phyloP scores from a whole-genome alignment of 176 grass and related monocot genomes.

The Aegilops bicornis region DNA sequence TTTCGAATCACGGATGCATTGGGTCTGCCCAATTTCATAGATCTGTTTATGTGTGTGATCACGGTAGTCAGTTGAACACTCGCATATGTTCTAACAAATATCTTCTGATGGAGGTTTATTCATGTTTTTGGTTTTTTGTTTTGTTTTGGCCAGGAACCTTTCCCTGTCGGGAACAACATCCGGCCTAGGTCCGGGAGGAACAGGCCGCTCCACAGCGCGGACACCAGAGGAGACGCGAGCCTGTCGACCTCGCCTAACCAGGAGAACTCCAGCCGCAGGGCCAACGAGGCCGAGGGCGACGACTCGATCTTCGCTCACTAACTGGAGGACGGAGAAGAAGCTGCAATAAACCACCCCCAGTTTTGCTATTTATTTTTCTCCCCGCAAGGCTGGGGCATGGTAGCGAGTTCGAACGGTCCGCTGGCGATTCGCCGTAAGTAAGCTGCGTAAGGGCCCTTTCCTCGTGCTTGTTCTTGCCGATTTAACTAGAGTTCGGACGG shows the following conservation, averaged over 20 bases:
- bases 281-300: neutral
- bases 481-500: neutral
- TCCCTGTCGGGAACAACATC: constrained; percentile 61
- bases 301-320: constrained; percentile 13
- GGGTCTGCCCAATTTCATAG: neutral
- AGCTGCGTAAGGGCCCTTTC: neutral
- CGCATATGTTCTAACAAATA: neutral
- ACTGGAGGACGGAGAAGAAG: constrained; percentile 19
- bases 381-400: neutral
- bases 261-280: constrained; percentile 18
- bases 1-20: neutral
- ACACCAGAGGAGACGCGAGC: constrained; percentile 33
- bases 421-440: constrained; percentile 23
- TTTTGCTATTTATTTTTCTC: constrained; percentile 41
- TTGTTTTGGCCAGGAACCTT: constrained; percentile 50
- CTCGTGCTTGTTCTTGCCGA: constrained; percentile 4
- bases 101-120: neutral
- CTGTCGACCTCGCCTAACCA: constrained; percentile 31
- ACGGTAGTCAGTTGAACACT: neutral
- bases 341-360: constrained; percentile 31
- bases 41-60: neutral
- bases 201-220: constrained; percentile 32
- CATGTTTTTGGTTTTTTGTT: neutral
- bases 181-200: constrained; percentile 49
- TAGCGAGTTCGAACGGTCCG: neutral